Evolutionary conservation across 2,329 filamentous ascomycete species (phyloP), one percentile per base, ranked within the genome.

Genomic region (Xylaria sp.): DNA sequence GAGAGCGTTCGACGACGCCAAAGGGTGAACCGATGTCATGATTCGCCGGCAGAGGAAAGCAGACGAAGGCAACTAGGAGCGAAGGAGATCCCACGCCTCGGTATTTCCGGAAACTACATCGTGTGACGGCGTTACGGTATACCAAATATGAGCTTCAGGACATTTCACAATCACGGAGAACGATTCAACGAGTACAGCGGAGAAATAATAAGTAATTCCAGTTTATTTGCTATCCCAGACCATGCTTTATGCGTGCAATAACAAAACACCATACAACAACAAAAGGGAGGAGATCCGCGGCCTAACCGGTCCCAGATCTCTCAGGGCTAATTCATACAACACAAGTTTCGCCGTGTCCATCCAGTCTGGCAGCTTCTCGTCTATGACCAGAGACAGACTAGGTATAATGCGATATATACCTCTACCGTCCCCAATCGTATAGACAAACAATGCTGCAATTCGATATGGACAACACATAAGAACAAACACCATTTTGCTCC

Each of bases 221-320:
- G 67, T 78, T 77, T 75, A 78, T 78, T 78, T 78, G 76, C 76
- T 78, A 81, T 79, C 77, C 77, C 75, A 69, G 66, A 71, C 75
- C 72, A 73, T 75, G 72, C 74, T 72, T 72, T 69, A 75, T 73
- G 70, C 68, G 69, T 54, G 56, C 70, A 73, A 69, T 74, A 51
- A 75, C 59, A 75, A 62, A 73, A 74, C 72, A 74, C 72, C 66
- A 73, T 73, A 75, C 70, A 74, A 75, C 72, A 74, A 54, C 25
- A n/a, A 33, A 75, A 71, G 68, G 59, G 62, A 36, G 52, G 73
- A 72, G 62, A 72, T 56, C 61, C 59, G 43, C 49, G 39, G 20
- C 39, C 46, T n/a, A 10, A 15, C 65, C 52, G 62, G 62, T 64
- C 69, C 67, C 62, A 68, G 71, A 72, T 72, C 72, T 71, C 66